Percentiles rank a stretch among this genome's conserved stretches.
Conservation (phyloP, 352 stramenopile species). For the Peronospora tabacina region DNA sequence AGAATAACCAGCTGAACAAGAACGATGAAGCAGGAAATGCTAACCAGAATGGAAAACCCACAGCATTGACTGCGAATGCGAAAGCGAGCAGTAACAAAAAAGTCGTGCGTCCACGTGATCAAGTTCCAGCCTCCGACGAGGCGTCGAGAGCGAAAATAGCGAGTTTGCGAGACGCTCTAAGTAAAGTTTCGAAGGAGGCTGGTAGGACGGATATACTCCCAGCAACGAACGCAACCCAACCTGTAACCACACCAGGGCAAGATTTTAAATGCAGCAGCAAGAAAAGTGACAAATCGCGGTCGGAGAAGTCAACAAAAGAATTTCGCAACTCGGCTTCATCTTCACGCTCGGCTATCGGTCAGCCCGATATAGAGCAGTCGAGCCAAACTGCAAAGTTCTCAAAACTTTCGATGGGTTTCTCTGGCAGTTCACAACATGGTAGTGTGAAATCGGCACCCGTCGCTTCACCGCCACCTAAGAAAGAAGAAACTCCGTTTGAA, state of each 20-base stretch:
- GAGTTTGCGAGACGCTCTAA: not conserved
- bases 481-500: slow-evolving; percentile 20
- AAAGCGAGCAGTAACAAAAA: slow-evolving; percentile 1
- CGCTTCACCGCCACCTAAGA: not conserved
- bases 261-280: slow-evolving; percentile 2
- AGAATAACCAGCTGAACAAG: not conserved
- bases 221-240: not conserved
- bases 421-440: slow-evolving; percentile 3
- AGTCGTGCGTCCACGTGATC: not conserved
- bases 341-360: slow-evolving; percentile 5
- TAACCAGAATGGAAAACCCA: not conserved
- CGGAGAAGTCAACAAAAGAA: slow-evolving; percentile 7
- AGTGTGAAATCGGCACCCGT: not conserved
- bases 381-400: slow-evolving; percentile 2
- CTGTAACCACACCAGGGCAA: not conserved
- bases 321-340: slow-evolving; percentile 5
- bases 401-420: slow-evolving; percentile 3
- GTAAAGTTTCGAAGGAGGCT: slow-evolving; percentile 1
- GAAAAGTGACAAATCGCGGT: slow-evolving; percentile 2
- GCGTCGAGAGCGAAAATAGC: not conserved
- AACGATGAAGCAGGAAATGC: not conserved
- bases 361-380: slow-evolving; percentile 4
- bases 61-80: not conserved
- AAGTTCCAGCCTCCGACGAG: not conserved
- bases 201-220: not conserved